A percentile compares a stretch with the other conserved stretches of the same genome.
These are phyloP conservation scores for Saccharomycopsis malanga DNA, from an alignment of 805 yeast species.

Conservation along the genomic window DNA sequence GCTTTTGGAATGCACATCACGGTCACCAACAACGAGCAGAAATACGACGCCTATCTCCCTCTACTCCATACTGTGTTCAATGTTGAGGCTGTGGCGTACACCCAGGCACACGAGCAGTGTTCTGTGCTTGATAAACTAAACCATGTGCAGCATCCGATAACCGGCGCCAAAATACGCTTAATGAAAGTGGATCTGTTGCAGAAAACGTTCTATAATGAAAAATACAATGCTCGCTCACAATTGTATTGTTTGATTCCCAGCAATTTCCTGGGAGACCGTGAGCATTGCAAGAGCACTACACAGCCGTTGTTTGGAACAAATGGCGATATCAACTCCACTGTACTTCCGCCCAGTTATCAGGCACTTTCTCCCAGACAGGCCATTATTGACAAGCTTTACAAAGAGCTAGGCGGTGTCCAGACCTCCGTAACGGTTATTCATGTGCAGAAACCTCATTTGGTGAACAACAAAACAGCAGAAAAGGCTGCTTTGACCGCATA, in stretches of 20 bases:
- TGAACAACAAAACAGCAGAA: too few species aligned
- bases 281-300: not conserved
- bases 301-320: not conserved
- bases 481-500: too few species aligned
- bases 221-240: not conserved
- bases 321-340: not conserved
- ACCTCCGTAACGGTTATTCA: too few species aligned
- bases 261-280: not conserved
- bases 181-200: not conserved
- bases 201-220: not conserved
- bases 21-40: too few species aligned
- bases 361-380: too few species aligned
- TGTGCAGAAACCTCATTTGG: too few species aligned
- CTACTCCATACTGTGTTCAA: not conserved
- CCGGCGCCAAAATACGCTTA: not conserved
- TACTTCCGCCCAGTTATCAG: too few species aligned
- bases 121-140: not conserved
- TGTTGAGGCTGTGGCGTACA: slow-evolving; percentile 2
- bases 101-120: not conserved
- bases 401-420: too few species aligned
- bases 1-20: too few species aligned
- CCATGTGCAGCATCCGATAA: not conserved
- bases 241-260: not conserved
- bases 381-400: too few species aligned
- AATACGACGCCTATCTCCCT: not conserved